A percentile compares a stretch with the other conserved stretches of the same genome.
Evolutionary conservation across 208 protist genomes (phyloP).

Genomic region (Leishmania guyanensis): DNA sequence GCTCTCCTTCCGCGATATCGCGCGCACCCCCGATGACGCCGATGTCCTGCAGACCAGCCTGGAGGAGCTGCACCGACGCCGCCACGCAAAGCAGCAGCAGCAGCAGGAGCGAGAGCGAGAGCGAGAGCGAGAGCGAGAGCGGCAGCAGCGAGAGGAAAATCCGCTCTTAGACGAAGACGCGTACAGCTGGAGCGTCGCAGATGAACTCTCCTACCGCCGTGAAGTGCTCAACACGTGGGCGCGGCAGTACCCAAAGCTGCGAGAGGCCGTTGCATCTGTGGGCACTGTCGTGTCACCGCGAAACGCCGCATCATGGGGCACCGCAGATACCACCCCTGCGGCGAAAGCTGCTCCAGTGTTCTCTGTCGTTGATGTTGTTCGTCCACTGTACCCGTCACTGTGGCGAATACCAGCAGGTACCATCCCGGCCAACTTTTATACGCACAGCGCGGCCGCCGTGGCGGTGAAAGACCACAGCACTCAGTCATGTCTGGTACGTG

Average conservation of each 20-base stretch:
- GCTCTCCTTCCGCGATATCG: slow-evolving; percentile 32
- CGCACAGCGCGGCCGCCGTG: not conserved
- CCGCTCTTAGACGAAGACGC: slow-evolving; percentile 1
- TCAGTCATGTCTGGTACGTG: slow-evolving; percentile 41
- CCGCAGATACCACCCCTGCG: not conserved
- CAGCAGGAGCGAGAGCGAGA: not conserved
- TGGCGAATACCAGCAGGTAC: slow-evolving; percentile 53
- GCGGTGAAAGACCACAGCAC: slow-evolving; percentile 39
- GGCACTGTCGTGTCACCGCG: not conserved
- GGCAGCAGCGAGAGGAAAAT: slow-evolving; percentile 8
- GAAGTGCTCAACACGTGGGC: slow-evolving; percentile 29
- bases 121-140: not conserved
- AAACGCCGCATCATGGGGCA: no score
- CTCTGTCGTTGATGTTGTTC: slow-evolving; percentile 17
- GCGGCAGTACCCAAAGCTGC: slow-evolving; percentile 20
- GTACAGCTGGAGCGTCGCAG: not conserved
- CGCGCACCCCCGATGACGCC: slow-evolving; percentile 15
- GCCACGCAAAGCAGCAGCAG: slow-evolving; percentile 16
- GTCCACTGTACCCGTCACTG: slow-evolving; percentile 18
- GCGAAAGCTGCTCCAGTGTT: not conserved
- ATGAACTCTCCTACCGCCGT: slow-evolving; percentile 31
- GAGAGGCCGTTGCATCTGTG: slow-evolving; percentile 10
- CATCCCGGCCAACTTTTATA: slow-evolving; percentile 31
- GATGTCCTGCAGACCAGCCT: slow-evolving; percentile 24
- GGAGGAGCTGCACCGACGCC: slow-evolving; percentile 20